phyloP scores from a whole-genome alignment of 495 filamentous ascomycete species.

The Neurospora sp. region DNA sequence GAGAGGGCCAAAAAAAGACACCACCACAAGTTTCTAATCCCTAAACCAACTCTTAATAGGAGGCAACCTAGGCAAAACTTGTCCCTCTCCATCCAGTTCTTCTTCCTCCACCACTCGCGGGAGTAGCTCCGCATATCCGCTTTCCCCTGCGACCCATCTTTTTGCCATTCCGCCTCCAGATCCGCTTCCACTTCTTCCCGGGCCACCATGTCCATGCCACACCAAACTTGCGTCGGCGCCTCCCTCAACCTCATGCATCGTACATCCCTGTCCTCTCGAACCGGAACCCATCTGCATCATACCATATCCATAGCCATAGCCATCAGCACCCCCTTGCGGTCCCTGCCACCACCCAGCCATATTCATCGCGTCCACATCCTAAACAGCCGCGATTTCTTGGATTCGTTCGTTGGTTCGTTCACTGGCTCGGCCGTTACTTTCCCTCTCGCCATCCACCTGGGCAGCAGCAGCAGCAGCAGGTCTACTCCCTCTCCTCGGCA shows the following conservation, averaged over 20 bases:
- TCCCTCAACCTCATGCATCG: not conserved
- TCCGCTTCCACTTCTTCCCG: not conserved
- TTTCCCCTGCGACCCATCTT: not conserved
- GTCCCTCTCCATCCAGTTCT: not conserved
- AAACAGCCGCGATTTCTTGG: not conserved
- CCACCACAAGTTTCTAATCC: not conserved
- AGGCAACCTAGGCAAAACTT: not conserved
- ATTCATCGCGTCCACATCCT: not conserved
- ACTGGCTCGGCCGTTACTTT: not conserved
- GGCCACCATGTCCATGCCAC: not conserved
- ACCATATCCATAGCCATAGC: not conserved
- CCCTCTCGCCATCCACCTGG: not conserved
- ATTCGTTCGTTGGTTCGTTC: not conserved
- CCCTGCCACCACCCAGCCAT: not conserved
- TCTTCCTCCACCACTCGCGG: not conserved
- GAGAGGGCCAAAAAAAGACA: not conserved
- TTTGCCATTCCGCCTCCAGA: not conserved
- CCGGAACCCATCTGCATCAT: not conserved
- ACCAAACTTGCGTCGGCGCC: not conserved
- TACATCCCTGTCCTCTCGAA: not conserved
- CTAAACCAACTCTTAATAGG: not conserved
- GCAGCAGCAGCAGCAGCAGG: not conserved
- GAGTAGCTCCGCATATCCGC: not conserved
- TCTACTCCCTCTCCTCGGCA: not conserved
- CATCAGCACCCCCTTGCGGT: not conserved